Evolutionary conservation across 116 monocot genomes (phyloP).

Genomic region (Iris pallida): DNA sequence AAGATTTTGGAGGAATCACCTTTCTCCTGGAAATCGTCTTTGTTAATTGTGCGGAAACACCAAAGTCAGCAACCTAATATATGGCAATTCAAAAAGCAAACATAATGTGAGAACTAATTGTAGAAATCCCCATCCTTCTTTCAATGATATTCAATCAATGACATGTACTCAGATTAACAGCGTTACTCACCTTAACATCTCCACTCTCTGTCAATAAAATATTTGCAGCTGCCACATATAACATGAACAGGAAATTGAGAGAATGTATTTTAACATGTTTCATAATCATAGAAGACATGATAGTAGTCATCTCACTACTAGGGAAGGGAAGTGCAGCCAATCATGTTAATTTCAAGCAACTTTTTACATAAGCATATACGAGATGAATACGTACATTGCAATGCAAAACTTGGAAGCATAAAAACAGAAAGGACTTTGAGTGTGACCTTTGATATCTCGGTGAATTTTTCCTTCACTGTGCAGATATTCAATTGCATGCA

Average conservation of each 20-base stretch:
- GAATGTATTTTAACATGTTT: conserved; percentile 2
- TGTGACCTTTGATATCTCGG: conserved; percentile 88
- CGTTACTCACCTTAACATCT: conserved; percentile 78
- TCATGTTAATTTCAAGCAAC: neutral
- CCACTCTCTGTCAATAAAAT: conserved; percentile 90
- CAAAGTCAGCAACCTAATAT: conserved; percentile 95
- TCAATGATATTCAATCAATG: neutral
- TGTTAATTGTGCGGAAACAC: conserved; percentile 95
- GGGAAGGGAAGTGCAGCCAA: neutral
- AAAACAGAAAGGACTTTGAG: neutral
- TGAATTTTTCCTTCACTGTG: conserved; percentile 98
- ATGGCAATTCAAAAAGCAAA: no score
- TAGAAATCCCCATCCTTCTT: neutral
- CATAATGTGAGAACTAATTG: neutral
- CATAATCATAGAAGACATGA: neutral
- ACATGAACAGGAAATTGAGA: neutral
- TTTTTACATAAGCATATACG: neutral
- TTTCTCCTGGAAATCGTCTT: conserved; percentile 97
- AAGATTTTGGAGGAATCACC: conserved; percentile 24
- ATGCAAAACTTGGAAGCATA: conserved; percentile 1
- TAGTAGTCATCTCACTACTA: neutral
- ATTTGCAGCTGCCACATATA: conserved; percentile 80
- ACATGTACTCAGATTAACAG: neutral
- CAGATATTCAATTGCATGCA: conserved; percentile 95
- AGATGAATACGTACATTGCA: neutral